Base-by-base conservation (phyloP, 75 land plant species). In the Selaginella tamariscina region DNA sequence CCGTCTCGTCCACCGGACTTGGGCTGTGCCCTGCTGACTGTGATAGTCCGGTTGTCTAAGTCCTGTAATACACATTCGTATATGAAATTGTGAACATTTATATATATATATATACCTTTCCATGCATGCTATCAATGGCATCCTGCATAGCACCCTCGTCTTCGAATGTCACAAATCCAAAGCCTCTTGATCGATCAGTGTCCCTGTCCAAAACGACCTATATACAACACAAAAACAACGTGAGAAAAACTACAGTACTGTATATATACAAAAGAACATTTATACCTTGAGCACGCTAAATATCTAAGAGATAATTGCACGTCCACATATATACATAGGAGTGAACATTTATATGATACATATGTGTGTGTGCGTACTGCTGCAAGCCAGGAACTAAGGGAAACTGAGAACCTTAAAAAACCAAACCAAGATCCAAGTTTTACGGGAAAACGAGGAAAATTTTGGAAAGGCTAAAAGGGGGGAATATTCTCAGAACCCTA, bases 141-240 rank as follows among this genome's bases (percentile, higher is more conserved):
- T 76, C 79, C 23, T 89, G 86, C 86, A 86, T 72, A 32, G 79
- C 74, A 31, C 81, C 72, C 29, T 76, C 73, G 56, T 89, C 89
- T 21, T 80, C 69, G 68, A 80, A 89, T 0, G 94, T 89, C 23
- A 89, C 82, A 72, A 89, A 89, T 2, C 89, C 94, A 82, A 89
- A 89, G 54, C 94, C 94, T 20, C 94, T 86, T 55, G 89, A 84
- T 27, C 94, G 82, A 27, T 86, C 89, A 28, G 87, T 78, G 56
- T 84, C 85, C 74, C 85, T 84, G 32, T 89, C 94, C 73, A 81
- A 20, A 89, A 89, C 88, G 24, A 89, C 80, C 94, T 89, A 65
- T 29, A 65, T 29, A 29, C 23, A 11, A 15, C 49, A 39, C 5
- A 15, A 39, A 39, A 39, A 39, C 5, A 39, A 15, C 5, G 49